Conservation (phyloP, 2,329 filamentous ascomycete species). For the Cladosporium sp. region DNA sequence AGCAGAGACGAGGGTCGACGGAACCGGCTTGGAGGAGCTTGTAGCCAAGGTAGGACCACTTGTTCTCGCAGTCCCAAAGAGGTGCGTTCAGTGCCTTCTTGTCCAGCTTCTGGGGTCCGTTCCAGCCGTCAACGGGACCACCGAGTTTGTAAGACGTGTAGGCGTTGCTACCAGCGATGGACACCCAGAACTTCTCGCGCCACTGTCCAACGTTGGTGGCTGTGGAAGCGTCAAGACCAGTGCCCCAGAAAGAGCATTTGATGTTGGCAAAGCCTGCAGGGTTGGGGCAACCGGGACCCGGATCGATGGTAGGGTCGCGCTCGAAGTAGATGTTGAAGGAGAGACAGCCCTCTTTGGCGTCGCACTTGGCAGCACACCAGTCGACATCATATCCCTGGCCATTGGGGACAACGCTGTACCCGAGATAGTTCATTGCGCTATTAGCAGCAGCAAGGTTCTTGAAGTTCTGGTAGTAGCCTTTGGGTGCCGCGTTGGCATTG, state of each 20-base stretch:
- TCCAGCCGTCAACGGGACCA: constrained; percentile 12
- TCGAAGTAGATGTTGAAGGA: constrained; percentile 26
- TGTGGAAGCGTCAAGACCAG: constrained; percentile 22
- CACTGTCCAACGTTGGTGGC: constrained; percentile 34
- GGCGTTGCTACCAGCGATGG: constrained; percentile 41
- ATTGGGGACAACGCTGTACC: constrained; percentile 13
- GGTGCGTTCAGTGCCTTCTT: background rate
- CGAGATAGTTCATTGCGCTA: constrained; percentile 15
- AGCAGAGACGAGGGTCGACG: constrained; percentile 29
- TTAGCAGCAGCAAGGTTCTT: constrained; percentile 15
- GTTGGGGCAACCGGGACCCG: constrained; percentile 30
- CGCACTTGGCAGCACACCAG: constrained; percentile 19
- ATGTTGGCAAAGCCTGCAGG: constrained; percentile 32
- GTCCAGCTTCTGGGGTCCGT: background rate
- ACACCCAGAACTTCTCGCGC: constrained; percentile 34
- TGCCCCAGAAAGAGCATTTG: constrained; percentile 36
- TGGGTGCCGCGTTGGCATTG: constrained; percentile 7
- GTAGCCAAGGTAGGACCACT: constrained; percentile 24
- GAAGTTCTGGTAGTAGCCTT: constrained; percentile 17
- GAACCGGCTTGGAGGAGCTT: constrained; percentile 24
- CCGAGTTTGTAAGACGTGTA: constrained; percentile 19
- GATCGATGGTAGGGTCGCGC: constrained; percentile 32
- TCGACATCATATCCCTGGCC: constrained; percentile 17
- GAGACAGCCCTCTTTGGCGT: constrained; percentile 17
- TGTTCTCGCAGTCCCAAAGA: constrained; percentile 17